These are phyloP conservation scores for Nectriaceae sp. DNA, from an alignment of 2,329 filamentous ascomycete species.

Conservation along the genomic window DNA sequence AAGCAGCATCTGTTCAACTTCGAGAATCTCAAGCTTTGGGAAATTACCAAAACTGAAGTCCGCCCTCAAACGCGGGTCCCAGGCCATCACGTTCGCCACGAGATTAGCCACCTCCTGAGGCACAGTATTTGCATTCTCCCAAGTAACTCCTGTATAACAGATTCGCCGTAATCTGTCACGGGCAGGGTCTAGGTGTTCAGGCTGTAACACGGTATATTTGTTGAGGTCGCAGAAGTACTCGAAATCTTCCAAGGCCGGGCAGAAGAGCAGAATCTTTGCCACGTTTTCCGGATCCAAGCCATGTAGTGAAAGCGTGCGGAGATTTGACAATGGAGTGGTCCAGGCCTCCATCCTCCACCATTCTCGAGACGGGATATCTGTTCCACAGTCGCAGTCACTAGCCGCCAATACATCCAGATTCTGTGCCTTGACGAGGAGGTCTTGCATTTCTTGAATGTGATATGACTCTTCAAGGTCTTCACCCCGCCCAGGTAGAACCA, in stretches of 20 bases:
- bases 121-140: conserved; percentile 23
- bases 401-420: conserved; percentile 27
- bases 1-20: conserved; percentile 29
- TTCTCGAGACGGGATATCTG: conserved; percentile 27
- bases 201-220: conserved; percentile 29
- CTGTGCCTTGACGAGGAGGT: conserved; percentile 26
- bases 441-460: conserved; percentile 32
- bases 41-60: conserved; percentile 28
- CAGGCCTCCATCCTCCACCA: conserved; percentile 27
- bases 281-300: conserved; percentile 28
- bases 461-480: conserved; percentile 27
- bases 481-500: conserved; percentile 25
- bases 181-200: conserved; percentile 19
- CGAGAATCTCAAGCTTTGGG: conserved; percentile 26
- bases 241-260: conserved; percentile 26
- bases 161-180: conserved; percentile 22
- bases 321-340: conserved; percentile 24
- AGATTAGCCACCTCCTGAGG: conserved; percentile 27
- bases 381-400: conserved; percentile 27
- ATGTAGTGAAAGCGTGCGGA: conserved; percentile 26
- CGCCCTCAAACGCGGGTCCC: conserved; percentile 25
- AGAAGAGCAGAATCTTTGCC: conserved; percentile 26
- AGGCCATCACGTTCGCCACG: conserved; percentile 24
- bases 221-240: conserved; percentile 32
- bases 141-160: conserved; percentile 28